A percentile compares a stretch with the other conserved stretches of the same genome.
These are phyloP conservation scores for Penicillium waksmanii DNA, from an alignment of 495 filamentous ascomycete species.

Conservation along the genomic window DNA sequence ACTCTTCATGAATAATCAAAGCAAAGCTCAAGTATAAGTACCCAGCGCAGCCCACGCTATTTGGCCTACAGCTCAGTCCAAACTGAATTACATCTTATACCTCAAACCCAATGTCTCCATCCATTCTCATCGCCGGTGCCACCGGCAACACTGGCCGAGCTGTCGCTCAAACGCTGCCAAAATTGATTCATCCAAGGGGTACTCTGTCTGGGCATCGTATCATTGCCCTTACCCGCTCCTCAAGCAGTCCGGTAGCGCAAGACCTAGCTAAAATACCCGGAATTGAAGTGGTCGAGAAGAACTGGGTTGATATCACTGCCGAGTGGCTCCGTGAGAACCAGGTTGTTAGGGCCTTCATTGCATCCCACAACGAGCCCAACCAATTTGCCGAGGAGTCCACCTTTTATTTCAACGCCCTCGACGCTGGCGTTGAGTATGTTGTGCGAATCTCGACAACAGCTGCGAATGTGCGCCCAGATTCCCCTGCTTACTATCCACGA, in stretches of 20 bases:
- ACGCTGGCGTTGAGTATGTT: constrained; percentile 50
- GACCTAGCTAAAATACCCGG: constrained; percentile 38
- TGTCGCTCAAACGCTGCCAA: constrained; percentile 37
- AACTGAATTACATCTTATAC: background rate
- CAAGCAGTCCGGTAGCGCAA: constrained; percentile 33
- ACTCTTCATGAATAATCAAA: background rate
- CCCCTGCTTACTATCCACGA: constrained; percentile 44
- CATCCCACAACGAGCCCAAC: constrained; percentile 40
- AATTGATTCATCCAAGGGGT: constrained; percentile 32
- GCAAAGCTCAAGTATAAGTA: constrained; percentile 4
- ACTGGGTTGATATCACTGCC: constrained; percentile 46
- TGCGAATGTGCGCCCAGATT: constrained; percentile 46
- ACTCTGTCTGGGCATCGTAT: constrained; percentile 35
- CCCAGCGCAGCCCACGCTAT: background rate
- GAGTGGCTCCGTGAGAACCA: constrained; percentile 47
- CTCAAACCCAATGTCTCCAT: constrained; percentile 13
- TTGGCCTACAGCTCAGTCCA: background rate
- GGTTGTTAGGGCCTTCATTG: constrained; percentile 46
- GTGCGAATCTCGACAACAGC: constrained; percentile 52
- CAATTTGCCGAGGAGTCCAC: constrained; percentile 49
- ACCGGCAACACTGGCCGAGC: constrained; percentile 36
- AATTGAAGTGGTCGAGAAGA: constrained; percentile 46
- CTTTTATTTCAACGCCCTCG: constrained; percentile 41
- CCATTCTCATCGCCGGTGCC: constrained; percentile 17
- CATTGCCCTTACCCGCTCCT: constrained; percentile 45